phyloP scores from a whole-genome alignment of 805 yeast genomes.

The Candida gorgasii region DNA sequence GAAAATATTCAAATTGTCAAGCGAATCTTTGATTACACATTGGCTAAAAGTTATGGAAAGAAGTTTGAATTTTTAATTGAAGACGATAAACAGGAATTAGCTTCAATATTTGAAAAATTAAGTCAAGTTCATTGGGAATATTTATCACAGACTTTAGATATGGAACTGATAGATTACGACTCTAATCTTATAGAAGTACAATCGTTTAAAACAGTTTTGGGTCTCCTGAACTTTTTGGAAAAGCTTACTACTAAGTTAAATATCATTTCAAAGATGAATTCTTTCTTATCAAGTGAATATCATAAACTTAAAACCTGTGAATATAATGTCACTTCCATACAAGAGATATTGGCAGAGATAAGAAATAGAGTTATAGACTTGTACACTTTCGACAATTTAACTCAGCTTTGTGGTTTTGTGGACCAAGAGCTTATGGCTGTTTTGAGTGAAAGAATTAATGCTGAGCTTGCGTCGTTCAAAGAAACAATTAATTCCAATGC shows the following conservation, averaged over 20 bases:
- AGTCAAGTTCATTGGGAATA: constrained; percentile 53
- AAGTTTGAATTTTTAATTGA: constrained; percentile 45
- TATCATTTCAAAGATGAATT: constrained; percentile 19
- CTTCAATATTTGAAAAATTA: constrained; percentile 33
- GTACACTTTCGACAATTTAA: constrained; percentile 17
- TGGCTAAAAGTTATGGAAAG: constrained; percentile 34
- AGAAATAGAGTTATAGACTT: constrained; percentile 6
- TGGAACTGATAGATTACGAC: constrained; percentile 31
- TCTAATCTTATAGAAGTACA: constrained; percentile 28
- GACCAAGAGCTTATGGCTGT: constrained; percentile 25
- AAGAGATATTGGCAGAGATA: constrained; percentile 15
- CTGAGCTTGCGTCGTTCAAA: constrained; percentile 12
- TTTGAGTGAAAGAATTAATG: constrained; percentile 22
- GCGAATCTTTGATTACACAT: constrained; percentile 22
- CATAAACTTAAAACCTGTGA: constrained; percentile 19
- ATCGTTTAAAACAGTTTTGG: constrained; percentile 22
- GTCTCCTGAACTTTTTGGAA: constrained; percentile 25
- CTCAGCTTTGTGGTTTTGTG: constrained; percentile 21
- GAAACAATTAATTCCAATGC: neutral
- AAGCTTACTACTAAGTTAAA: constrained; percentile 21
- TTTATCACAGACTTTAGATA: constrained; percentile 50
- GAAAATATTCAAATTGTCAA: constrained; percentile 52
- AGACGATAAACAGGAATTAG: constrained; percentile 32
- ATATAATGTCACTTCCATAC: constrained; percentile 16
- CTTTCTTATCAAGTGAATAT: constrained; percentile 17